Evolutionary conservation across 176 grass and related monocot genomes (phyloP).

Genomic region (Triticum monococcum): DNA sequence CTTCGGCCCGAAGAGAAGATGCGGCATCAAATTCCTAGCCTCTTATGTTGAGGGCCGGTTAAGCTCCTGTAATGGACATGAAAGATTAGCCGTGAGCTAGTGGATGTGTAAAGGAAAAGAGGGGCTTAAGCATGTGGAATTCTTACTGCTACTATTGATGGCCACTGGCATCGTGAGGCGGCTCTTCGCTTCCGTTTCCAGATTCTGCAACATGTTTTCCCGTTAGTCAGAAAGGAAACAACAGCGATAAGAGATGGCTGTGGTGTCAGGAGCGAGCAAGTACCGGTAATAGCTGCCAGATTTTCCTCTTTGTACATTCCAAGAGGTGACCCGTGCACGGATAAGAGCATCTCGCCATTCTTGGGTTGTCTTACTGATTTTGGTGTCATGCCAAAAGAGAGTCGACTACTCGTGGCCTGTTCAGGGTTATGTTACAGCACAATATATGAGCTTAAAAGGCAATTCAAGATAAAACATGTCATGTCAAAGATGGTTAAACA

Average conservation of each 20-base stretch:
- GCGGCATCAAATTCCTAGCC: not conserved
- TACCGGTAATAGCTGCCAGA: conserved; percentile 67
- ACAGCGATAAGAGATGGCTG: not conserved
- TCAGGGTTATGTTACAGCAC: conserved; percentile 11
- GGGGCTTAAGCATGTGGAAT: not conserved
- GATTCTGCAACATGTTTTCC: conserved; percentile 54
- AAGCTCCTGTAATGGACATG: not conserved
- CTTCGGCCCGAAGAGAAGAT: not conserved
- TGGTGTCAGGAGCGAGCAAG: conserved; percentile 1
- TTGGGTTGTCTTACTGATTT: conserved; percentile 77
- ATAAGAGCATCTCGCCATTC: conserved; percentile 89
- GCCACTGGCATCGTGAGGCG: not conserved
- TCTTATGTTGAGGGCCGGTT: not conserved
- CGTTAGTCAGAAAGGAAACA: not conserved
- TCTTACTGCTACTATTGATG: conserved; percentile 22
- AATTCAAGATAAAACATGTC: not conserved
- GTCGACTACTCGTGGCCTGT: conserved; percentile 55
- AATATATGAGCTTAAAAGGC: not conserved
- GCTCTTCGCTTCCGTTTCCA: conserved; percentile 46
- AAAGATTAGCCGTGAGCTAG: not conserved
- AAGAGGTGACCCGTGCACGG: conserved; percentile 77
- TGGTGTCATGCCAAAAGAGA: conserved; percentile 82
- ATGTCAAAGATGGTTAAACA: conserved; percentile 10
- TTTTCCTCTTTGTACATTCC: conserved; percentile 86
- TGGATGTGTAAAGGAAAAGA: not conserved